These are phyloP conservation scores for Talaromyces thailandensis DNA, from an alignment of 495 filamentous ascomycete species.

Conservation along the genomic window DNA sequence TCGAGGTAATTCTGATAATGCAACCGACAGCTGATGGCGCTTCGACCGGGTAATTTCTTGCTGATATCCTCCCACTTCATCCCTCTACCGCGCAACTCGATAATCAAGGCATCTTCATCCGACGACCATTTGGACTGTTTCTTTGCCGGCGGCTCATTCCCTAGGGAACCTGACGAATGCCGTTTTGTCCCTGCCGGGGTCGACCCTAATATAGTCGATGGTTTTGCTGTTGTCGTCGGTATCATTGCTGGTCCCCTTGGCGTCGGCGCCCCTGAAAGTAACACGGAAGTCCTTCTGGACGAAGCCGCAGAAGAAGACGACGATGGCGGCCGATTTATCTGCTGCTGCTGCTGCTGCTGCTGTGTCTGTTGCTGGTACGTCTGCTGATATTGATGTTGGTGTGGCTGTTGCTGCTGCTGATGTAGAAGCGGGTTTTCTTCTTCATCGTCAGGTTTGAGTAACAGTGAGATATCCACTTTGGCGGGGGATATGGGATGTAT, in stretches of 20 bases:
- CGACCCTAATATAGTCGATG: conserved; percentile 19
- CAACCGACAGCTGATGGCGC: conserved; percentile 84
- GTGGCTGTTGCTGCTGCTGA: neutral
- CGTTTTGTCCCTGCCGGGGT: neutral
- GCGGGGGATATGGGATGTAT: conserved; percentile 38
- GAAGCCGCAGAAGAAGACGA: conserved; percentile 15
- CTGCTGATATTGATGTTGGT: conserved; percentile 15
- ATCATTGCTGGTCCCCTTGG: conserved; percentile 10
- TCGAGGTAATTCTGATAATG: conserved; percentile 98
- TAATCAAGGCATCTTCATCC: conserved; percentile 84
- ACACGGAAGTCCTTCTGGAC: conserved; percentile 13
- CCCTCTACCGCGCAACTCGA: conserved; percentile 74
- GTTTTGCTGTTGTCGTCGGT: conserved; percentile 42
- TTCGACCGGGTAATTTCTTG: conserved; percentile 78
- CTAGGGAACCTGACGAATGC: conserved; percentile 22
- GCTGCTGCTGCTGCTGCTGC: conserved; percentile 2
- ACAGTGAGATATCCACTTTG: conserved; percentile 85
- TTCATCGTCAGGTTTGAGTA: conserved; percentile 73
- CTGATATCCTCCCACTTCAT: conserved; percentile 99
- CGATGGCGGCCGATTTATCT: neutral
- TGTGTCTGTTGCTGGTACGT: neutral
- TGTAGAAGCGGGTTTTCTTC: conserved; percentile 50
- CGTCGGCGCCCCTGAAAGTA: conserved; percentile 15
- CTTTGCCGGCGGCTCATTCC: conserved; percentile 67
- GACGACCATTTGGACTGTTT: conserved; percentile 94